Evolutionary conservation across 2,329 filamentous ascomycete species (phyloP).

Genomic region (Aspergillus awamori): DNA sequence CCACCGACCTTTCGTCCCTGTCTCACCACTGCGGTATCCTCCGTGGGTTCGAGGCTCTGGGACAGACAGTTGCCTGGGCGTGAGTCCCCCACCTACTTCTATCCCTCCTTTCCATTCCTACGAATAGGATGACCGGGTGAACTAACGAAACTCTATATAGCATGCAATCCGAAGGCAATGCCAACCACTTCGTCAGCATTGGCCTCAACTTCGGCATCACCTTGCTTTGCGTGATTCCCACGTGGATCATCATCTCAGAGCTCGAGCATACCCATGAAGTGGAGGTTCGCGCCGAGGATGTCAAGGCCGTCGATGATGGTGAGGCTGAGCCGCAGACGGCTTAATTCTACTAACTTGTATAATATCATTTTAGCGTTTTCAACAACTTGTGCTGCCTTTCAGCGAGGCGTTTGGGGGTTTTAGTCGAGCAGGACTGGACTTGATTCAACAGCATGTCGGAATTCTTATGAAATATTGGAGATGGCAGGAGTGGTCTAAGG

Average conservation of each 20-base stretch:
- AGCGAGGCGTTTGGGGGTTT: too few species aligned
- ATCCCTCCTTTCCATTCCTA: not conserved
- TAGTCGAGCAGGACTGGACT: too few species aligned
- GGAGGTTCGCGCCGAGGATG: conserved; percentile 7
- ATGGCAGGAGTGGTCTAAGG: too few species aligned
- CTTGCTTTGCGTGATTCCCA: conserved; percentile 10
- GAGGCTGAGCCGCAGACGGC: too few species aligned
- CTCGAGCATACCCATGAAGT: conserved; percentile 17
- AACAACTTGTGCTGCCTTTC: too few species aligned
- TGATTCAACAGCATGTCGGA: too few species aligned
- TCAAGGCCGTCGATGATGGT: not conserved
- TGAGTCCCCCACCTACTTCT: not conserved
- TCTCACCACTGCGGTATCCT: conserved; percentile 16
- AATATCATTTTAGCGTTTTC: too few species aligned
- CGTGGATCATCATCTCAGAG: conserved; percentile 15
- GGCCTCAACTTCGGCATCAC: conserved; percentile 15
- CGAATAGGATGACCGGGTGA: too few species aligned
- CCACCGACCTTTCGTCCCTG: conserved; percentile 14
- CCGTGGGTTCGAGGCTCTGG: conserved; percentile 14
- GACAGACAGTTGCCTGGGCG: conserved; percentile 18
- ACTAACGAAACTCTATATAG: not conserved
- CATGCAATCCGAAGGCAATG: conserved; percentile 19
- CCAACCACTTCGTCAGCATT: conserved; percentile 18
- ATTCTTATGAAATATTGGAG: not conserved
- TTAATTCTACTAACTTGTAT: too few species aligned